Base-by-base conservation (phyloP, 129 eudicot genomes). In the Flaveria linearis region DNA sequence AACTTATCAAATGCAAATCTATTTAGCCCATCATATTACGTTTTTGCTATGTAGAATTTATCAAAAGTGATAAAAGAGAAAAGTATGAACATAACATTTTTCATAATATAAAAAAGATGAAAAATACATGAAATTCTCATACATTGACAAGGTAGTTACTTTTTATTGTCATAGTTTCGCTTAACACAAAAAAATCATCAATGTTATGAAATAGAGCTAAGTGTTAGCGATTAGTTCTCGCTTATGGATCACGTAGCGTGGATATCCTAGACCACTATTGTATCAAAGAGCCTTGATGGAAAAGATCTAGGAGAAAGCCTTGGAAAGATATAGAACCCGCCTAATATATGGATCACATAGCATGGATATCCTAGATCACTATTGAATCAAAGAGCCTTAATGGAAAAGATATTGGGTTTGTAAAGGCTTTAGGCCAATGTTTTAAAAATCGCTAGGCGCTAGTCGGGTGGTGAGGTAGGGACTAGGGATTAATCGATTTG, bases 111-210 rank as follows among this genome's bases (percentile, higher is more conserved):
- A 42, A 52, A 22, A 56, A 1, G 15, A 18, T 25, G 52, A 68
- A 77, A 56, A 75, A 47, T 20, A 75, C 51, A 62, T 28, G 50
- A 63, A 22, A 47, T 75, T 46, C 33, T 75, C 47, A 61, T 62
- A 61, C 46, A 9, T 26, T 45, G 55, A 74, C 20, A 15, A 74
- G 25, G 78, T 74, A 63, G 17, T 47, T 26, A 14, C 18, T 45
- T 61, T 25, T 60, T 42, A 74, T 74, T 28, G 43, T 61, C 12
- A 26, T 1, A 25, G 11, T 43, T 36, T 43, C 45, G 45, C 7
- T 26, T 7, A 5, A 36, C 41, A 36, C 7, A 36, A 55, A 25
- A 55, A 55, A 55, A 20, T 17, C 28, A 18, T 55, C 14, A 60
- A 36, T 30, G 13, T 47, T 22, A 68, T 13, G 22, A 68, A 43